Conservation (phyloP, 306 rosid genomes). For the Rosa rugosa region DNA sequence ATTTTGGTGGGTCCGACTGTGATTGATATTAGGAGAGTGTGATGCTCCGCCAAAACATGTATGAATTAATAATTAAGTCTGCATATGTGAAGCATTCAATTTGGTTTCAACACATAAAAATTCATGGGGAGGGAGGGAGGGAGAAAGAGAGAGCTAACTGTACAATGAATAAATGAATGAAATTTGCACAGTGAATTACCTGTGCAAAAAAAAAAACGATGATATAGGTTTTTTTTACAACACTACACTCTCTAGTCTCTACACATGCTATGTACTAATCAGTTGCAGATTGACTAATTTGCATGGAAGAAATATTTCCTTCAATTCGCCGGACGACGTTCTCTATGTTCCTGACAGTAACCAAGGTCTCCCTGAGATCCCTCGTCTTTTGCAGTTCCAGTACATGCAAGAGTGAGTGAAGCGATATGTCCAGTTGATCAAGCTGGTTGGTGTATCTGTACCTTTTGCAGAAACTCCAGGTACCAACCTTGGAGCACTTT, state of each 20-base stretch:
- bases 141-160: neutral
- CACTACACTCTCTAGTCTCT: neutral
- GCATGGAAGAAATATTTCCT: neutral
- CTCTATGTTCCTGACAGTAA: neutral
- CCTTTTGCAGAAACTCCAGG: neutral
- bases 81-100: too few species aligned
- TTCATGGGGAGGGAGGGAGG: too few species aligned
- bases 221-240: neutral
- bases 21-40: too few species aligned
- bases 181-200: neutral
- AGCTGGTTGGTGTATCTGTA: neutral
- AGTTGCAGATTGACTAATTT: neutral
- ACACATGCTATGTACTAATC: neutral
- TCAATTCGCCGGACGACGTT: neutral
- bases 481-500: neutral
- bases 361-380: constrained; percentile 3
- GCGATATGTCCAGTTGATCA: neutral
- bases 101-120: too few species aligned
- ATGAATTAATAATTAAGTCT: too few species aligned
- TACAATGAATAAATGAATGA: neutral
- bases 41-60: too few species aligned
- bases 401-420: neutral
- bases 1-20: neutral
- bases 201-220: neutral
- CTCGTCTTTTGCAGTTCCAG: neutral